These are phyloP conservation scores for Stephania yunnanensis DNA, from an alignment of 164 flowering plant species.

Conservation along the genomic window DNA sequence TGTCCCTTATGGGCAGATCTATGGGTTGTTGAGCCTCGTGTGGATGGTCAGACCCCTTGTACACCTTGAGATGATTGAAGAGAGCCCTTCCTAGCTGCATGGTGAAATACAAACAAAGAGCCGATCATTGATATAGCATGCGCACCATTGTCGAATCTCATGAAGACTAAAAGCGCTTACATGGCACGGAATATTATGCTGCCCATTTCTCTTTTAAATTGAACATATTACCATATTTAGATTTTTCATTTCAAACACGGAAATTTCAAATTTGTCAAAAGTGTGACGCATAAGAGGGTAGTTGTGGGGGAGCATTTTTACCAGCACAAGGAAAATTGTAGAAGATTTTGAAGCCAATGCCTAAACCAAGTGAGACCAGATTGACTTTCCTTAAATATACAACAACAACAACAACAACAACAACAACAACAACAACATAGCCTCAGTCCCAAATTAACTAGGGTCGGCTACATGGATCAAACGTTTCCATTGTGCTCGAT, in stretches of 20 bases:
- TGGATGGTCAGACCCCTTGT: conserved; percentile 88
- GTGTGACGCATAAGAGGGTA: background rate
- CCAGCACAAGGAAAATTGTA: background rate
- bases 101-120: conserved; percentile 1
- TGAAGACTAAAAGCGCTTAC: background rate
- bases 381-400: background rate
- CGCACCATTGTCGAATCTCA: background rate
- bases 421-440: too few species aligned
- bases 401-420: too few species aligned
- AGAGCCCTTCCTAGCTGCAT: conserved; percentile 90
- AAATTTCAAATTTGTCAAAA: background rate
- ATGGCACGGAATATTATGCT: background rate
- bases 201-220: background rate
- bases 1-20: conserved; percentile 88
- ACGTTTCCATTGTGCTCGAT: too few species aligned
- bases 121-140: background rate
- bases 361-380: background rate
- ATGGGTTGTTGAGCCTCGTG: conserved; percentile 87
- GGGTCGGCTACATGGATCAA: too few species aligned
- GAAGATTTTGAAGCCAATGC: background rate
- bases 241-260: background rate
- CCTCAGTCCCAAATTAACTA: too few species aligned
- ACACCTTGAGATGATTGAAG: conserved; percentile 92
- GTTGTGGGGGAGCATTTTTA: background rate
- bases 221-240: background rate